Percentiles rank a stretch among this genome's conserved stretches.
These are phyloP conservation scores for Cyclotella atomus DNA, from an alignment of 108 stramenopile species.

Conservation along the genomic window DNA sequence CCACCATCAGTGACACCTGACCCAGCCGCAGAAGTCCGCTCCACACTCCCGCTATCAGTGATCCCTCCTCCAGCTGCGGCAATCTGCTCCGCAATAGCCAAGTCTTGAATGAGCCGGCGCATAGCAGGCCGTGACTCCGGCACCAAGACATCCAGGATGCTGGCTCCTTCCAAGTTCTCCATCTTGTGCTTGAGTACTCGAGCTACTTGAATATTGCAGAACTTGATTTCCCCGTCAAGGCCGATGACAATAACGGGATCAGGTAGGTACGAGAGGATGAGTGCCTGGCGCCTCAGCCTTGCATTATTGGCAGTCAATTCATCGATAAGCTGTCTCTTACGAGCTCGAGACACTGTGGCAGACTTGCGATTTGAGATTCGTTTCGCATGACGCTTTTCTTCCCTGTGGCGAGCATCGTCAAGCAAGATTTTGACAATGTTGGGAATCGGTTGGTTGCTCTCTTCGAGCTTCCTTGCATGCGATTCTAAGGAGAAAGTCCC, in stretches of 20 bases:
- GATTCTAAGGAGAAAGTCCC: no score
- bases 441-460: neutral
- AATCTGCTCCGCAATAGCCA: conserved; percentile 43
- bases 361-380: neutral
- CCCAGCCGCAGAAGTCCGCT: no score
- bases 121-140: conserved; percentile 68
- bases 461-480: neutral
- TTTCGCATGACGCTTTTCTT: neutral
- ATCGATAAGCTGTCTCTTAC: neutral
- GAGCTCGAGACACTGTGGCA: neutral
- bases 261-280: conserved; percentile 59
- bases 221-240: conserved; percentile 72
- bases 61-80: conserved; percentile 6
- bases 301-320: neutral
- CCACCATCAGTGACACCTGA: no score
- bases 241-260: conserved; percentile 76
- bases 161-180: conserved; percentile 62
- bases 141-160: conserved; percentile 62
- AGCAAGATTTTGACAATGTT: neutral
- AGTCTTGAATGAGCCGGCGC: conserved; percentile 52
- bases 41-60: no score
- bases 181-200: conserved; percentile 68
- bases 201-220: conserved; percentile 82
- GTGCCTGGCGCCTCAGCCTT: neutral
- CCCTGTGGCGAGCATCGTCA: neutral